Evolutionary conservation across 495 filamentous ascomycete species (phyloP), one percentile per base, ranked within the genome.

Genomic region (Amorphotheca resinae): DNA sequence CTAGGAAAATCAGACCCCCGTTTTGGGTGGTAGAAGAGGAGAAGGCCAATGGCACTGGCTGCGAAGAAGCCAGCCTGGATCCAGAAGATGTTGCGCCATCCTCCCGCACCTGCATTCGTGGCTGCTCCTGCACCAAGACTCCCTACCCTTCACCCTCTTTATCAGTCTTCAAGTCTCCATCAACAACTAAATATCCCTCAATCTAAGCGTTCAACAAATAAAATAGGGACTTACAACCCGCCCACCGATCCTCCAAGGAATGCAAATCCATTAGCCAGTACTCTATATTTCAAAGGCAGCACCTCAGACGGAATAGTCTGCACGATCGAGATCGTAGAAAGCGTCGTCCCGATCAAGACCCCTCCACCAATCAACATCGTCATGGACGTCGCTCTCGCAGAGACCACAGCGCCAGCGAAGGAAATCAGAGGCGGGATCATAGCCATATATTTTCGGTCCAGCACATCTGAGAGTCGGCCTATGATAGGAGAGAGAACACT

Each of bases 81-180:
- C 72, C 70, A 75, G 57, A 73, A 76, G 40, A 74, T 74, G 39
- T 65, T 62, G 2, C 72, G 59, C 72, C 72, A 76, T 15, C 72
- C 72, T 0, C 46, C 50, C 1, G 59, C 34, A 49, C 53, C 58
- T 1, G 55, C 45, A 38, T 72, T 70, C 0, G 70, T 72, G 3
- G 73, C 62, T n/a, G 60, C 70, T 7, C 70, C 70, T 3, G 69
- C 67, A 25, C 65, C 64, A 2, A 74, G 51, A 12, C 59, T 51
- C 11, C 65, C 70, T 34, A 68, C 51, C 18, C 67, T 70, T 11
- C n/a, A n/a, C n/a, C n/a, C n/a, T n/a, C n/a, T n/a, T n/a, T n/a
- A n/a, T n/a, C n/a, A n/a, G n/a, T n/a, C n/a, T n/a, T n/a, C 25
- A 14, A 15, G 21, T 32, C 5, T 8, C 38, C 15, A 20, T 34